Conservation (phyloP, 2,329 filamentous ascomycete species). For the Venturia asperata region DNA sequence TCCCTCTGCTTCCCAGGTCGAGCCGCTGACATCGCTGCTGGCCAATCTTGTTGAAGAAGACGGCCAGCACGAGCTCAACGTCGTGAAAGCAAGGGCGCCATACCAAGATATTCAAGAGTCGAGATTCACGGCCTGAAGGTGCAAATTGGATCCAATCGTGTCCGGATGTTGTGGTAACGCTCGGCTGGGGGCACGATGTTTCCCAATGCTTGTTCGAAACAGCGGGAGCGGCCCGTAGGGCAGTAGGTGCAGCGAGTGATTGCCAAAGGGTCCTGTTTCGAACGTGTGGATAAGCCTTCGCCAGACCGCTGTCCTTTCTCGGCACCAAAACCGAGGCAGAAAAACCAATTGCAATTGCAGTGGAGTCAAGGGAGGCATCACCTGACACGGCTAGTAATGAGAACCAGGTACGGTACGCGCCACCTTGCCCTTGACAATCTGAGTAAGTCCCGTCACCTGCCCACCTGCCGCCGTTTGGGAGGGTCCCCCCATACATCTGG, state of each 20-base stretch:
- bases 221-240: constrained; percentile 1
- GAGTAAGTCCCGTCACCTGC: too few relatives aligned
- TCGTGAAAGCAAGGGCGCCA: background rate
- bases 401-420: background rate
- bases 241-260: background rate
- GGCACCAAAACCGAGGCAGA: background rate
- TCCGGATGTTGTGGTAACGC: background rate
- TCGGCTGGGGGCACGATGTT: background rate
- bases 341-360: too few relatives aligned
- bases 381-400: background rate
- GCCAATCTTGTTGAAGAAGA: background rate
- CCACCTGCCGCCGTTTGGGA: too few relatives aligned
- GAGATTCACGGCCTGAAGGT: background rate
- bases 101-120: background rate
- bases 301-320: background rate
- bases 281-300: background rate
- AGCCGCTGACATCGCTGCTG: background rate
- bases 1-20: background rate
- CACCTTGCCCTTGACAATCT: background rate
- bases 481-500: too few relatives aligned
- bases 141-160: background rate
- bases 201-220: constrained; percentile 7
- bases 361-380: background rate
- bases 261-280: background rate
- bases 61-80: background rate